These are phyloP conservation scores for Exophiala sideris DNA, from an alignment of 2,329 filamentous ascomycete species.

Conservation along the genomic window DNA sequence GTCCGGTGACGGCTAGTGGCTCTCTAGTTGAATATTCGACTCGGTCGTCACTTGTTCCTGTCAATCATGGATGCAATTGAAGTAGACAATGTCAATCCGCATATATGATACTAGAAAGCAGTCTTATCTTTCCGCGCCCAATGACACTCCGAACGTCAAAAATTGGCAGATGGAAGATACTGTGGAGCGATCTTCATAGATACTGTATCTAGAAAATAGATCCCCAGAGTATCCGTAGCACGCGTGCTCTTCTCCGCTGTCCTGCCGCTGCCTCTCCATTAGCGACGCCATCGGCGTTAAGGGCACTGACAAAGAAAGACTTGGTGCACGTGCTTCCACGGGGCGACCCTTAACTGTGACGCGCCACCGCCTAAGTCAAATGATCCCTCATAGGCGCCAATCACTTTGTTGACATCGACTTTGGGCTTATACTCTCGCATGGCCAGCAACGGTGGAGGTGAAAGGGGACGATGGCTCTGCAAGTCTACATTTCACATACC, in stretches of 20 bases:
- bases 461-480: constrained; percentile 65
- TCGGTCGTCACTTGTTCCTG: not conserved
- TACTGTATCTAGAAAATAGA: not conserved
- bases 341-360: not conserved
- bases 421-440: not conserved
- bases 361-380: not conserved
- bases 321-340: not conserved
- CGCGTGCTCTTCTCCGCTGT: not conserved
- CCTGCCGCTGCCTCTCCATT: not conserved
- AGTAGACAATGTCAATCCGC: too few species aligned
- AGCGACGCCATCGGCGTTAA: not conserved
- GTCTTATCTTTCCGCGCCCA: constrained; percentile 1
- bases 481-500: constrained; percentile 89
- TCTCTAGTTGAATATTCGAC: too few species aligned
- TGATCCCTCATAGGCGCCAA: not conserved
- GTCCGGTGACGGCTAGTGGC: not conserved
- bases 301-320: not conserved
- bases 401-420: not conserved
- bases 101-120: too few species aligned
- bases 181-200: not conserved
- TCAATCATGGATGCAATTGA: not conserved
- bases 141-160: not conserved
- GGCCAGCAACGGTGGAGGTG: constrained; percentile 6
- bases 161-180: too few species aligned
- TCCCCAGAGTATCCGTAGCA: not conserved